These are phyloP conservation scores for Calonectria pteridis DNA, from an alignment of 2,329 filamentous ascomycete genomes.

Conservation along the genomic window DNA sequence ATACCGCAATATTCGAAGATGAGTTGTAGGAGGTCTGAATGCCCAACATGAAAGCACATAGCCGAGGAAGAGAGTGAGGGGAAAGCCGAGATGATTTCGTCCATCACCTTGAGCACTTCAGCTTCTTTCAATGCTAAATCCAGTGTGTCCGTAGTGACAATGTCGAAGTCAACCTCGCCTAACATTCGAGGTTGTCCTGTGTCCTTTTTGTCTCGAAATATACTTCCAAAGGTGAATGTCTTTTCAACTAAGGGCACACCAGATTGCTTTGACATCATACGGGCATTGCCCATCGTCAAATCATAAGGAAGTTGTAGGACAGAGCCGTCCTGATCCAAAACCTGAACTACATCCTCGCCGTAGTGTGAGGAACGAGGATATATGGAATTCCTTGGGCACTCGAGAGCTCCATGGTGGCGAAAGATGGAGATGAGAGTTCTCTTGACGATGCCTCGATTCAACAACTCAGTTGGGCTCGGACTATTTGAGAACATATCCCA, in stretches of 20 bases:
- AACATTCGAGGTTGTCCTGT: conserved; percentile 86
- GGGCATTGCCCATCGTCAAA: conserved; percentile 88
- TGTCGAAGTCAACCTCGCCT: conserved; percentile 95
- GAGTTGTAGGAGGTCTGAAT: conserved; percentile 85
- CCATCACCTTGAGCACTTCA: conserved; percentile 92
- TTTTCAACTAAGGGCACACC: conserved; percentile 75
- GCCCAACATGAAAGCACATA: conserved; percentile 92
- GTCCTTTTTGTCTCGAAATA: conserved; percentile 83
- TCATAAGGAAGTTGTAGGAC: conserved; percentile 95
- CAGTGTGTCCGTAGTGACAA: conserved; percentile 84
- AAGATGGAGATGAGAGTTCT: conserved; percentile 83
- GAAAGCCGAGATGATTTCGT: conserved; percentile 88
- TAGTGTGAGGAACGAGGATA: conserved; percentile 90
- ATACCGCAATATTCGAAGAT: conserved; percentile 94
- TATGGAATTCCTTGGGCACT: conserved; percentile 78
- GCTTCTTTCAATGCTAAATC: conserved; percentile 93
- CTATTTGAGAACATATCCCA: conserved; percentile 77
- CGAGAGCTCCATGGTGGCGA: conserved; percentile 88
- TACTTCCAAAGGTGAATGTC: conserved; percentile 87
- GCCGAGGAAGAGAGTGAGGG: conserved; percentile 77
- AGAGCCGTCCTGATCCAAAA: conserved; percentile 88
- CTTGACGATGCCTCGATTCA: conserved; percentile 81
- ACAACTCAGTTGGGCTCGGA: conserved; percentile 69
- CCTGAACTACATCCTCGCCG: conserved; percentile 76
- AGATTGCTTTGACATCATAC: conserved; percentile 80